Conservation (phyloP, 2,329 filamentous ascomycete genomes). For the Exophiala dermatitidis region DNA sequence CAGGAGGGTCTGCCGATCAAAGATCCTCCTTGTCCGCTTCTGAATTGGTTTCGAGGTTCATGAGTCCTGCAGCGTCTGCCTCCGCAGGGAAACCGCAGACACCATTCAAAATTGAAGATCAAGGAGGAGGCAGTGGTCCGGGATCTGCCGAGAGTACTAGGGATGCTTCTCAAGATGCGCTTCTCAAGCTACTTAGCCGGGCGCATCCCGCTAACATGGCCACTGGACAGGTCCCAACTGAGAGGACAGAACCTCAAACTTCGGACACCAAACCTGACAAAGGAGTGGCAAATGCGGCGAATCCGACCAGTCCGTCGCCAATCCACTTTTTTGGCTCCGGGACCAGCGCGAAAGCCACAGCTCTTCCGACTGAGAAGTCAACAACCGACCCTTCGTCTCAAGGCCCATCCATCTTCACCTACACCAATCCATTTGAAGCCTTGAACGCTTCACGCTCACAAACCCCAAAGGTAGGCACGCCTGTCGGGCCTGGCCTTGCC, state of each 20-base stretch:
- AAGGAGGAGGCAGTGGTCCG: slow-evolving; percentile 13
- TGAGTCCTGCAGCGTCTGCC: slow-evolving; percentile 39
- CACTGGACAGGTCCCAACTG: slow-evolving; percentile 6
- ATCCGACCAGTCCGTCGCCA: slow-evolving; percentile 25
- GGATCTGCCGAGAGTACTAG: slow-evolving; percentile 27
- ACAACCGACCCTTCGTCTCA: slow-evolving; percentile 32
- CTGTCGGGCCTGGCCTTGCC: slow-evolving; percentile 32
- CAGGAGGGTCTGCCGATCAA: slow-evolving; percentile 29
- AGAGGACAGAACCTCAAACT: slow-evolving; percentile 7
- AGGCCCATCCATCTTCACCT: slow-evolving; percentile 53
- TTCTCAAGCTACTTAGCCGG: slow-evolving; percentile 78
- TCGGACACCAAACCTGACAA: slow-evolving; percentile 8
- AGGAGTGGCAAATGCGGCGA: not conserved
- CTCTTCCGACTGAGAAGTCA: slow-evolving; percentile 37
- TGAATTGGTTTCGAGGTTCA: slow-evolving; percentile 52
- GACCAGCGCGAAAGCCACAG: slow-evolving; percentile 26
- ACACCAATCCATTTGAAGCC: slow-evolving; percentile 66
- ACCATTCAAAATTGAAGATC: slow-evolving; percentile 18
- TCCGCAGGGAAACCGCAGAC: slow-evolving; percentile 30
- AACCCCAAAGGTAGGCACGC: slow-evolving; percentile 32
- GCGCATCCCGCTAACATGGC: slow-evolving; percentile 41
- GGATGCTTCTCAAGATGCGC: slow-evolving; percentile 71
- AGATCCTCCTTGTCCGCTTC: slow-evolving; percentile 44
- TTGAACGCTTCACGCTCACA: slow-evolving; percentile 57
- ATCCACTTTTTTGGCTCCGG: slow-evolving; percentile 31